phyloP scores from a whole-genome alignment of 306 rosid species.

The Gynostemma pentaphyllum region DNA sequence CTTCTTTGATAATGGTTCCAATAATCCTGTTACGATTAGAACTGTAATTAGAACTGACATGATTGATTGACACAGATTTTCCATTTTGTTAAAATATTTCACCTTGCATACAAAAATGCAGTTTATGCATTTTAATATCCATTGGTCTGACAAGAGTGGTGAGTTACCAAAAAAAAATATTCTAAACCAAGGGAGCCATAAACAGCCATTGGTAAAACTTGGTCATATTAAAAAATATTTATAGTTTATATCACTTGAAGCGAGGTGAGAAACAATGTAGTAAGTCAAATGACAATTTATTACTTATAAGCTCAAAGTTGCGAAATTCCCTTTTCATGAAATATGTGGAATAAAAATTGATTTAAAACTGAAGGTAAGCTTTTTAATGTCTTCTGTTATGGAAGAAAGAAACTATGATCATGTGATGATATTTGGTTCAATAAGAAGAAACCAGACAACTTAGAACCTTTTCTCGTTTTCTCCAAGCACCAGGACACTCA shows the following conservation, averaged over 20 bases:
- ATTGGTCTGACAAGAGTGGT: background rate
- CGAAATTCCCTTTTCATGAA: background rate
- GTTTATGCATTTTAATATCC: background rate
- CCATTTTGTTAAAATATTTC: background rate
- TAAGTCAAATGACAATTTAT: background rate
- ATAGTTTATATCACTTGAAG: background rate
- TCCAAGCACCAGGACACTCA: conserved; percentile 62
- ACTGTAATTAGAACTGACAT: background rate
- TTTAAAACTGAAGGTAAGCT: conserved; percentile 7
- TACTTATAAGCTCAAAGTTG: background rate
- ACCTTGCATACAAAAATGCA: background rate
- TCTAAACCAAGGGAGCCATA: background rate
- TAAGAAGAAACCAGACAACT: conserved; percentile 5
- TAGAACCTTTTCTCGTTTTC: conserved; percentile 77
- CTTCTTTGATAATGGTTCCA: conserved; percentile 64
- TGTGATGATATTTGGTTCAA: background rate
- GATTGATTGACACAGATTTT: background rate
- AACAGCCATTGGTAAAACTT: background rate
- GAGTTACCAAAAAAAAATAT: background rate
- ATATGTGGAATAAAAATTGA: conserved; percentile 10
- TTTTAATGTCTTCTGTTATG: background rate
- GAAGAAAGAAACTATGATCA: background rate
- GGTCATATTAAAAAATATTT: background rate
- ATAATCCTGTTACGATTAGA: conserved; percentile 61
- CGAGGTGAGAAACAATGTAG: background rate